These are phyloP conservation scores for Fistulinella cinereoalba DNA, from an alignment of 1,284 basidiomycete species.

Conservation along the genomic window DNA sequence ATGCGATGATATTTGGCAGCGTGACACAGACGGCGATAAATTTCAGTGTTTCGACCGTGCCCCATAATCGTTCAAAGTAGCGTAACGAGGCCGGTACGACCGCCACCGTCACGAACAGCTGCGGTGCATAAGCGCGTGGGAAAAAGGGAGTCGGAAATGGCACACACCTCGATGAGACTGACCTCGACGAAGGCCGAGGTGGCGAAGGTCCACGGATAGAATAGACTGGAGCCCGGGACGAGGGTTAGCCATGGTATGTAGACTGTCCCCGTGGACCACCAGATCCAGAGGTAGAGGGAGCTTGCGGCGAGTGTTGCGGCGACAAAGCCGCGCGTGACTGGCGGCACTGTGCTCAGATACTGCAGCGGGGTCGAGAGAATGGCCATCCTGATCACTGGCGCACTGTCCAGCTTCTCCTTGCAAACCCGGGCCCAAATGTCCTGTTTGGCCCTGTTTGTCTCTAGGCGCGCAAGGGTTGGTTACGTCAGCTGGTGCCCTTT, in stretches of 20 bases:
- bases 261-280: slow-evolving; percentile 48
- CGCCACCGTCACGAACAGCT: slow-evolving; percentile 79
- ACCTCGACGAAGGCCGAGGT: slow-evolving; percentile 88
- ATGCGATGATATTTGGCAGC: slow-evolving; percentile 84
- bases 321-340: slow-evolving; percentile 78
- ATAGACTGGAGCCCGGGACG: slow-evolving; percentile 79
- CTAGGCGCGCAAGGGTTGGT: slow-evolving; percentile 11
- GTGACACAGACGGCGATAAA: slow-evolving; percentile 81
- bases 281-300: slow-evolving; percentile 62
- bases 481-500: slow-evolving; percentile 30
- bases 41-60: slow-evolving; percentile 79
- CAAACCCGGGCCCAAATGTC: background rate
- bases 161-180: slow-evolving; percentile 78
- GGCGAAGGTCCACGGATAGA: slow-evolving; percentile 91
- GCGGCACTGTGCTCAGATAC: slow-evolving; percentile 68
- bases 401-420: background rate
- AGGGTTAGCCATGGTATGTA: slow-evolving; percentile 77
- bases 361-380: slow-evolving; percentile 68
- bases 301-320: slow-evolving; percentile 64
- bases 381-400: slow-evolving; percentile 49
- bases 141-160: background rate
- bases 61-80: slow-evolving; percentile 95
- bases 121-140: slow-evolving; percentile 17
- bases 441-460: slow-evolving; percentile 26
- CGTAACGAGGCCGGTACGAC: slow-evolving; percentile 80